Base-by-base conservation (phyloP, 257 asterid species). In the Rauvolfia tetraphylla region DNA sequence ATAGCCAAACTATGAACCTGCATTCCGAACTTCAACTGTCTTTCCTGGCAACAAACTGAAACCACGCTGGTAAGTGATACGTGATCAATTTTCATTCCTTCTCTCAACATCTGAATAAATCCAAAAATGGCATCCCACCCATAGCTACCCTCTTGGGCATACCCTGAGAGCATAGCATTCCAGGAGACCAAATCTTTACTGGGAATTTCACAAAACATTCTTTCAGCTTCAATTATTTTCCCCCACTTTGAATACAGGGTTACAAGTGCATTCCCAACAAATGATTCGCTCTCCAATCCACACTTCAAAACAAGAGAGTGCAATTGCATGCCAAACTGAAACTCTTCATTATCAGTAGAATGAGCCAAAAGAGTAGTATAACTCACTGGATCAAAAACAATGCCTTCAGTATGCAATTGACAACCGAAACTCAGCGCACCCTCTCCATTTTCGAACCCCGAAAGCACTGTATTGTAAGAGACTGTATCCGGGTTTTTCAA, bases 141-240 rank as follows among this genome's bases (percentile, higher is more conserved):
- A 81, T 82, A 69, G 70, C 85, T 76, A 58, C 98, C 98, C 81
- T 88, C 95, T 70, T 89, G 98, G 63, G 88, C 92, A 85, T 89
- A 89, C 34, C 97, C 98, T 0, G 97, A 92, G 58, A 95, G 85
- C 85, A 95, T 79, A 14, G 98, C 93, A 73, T 95, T 95, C 98
- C 98, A 95, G 13, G 98, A 91, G 73, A 95, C 96, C 84, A 85
- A 84, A 87, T 95, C 98, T 80, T 83, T 92, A 29, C 39, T 13
- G 3, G 78, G 84, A 83, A 95, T 92, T 72, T 86, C 89, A 56
- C 7, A 17, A 81, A 92, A 95, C 61, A 90, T 88, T 74, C 79
- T 86, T 56, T 84, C 86, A 49, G 96, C 95, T 77, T 90, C 92
- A 57, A 41, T 62, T 10, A 89, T 84, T 76, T 75, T 68, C 44